Evolutionary conservation across 129 eudicot species (phyloP).

Genomic region (Ambrosia artemisiifolia): DNA sequence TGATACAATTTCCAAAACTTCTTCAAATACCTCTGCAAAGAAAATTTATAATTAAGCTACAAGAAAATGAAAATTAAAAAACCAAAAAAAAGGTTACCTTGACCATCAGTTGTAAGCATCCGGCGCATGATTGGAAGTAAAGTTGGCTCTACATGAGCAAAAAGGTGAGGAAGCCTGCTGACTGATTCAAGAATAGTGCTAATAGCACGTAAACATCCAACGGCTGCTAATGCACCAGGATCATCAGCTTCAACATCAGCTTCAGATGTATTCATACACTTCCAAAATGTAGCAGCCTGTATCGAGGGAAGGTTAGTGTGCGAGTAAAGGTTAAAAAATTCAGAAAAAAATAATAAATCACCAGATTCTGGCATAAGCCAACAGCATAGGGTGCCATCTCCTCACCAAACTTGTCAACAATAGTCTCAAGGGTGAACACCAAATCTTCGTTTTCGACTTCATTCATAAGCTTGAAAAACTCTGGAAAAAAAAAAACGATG

Average conservation of each 20-base stretch:
- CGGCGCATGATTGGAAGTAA: conserved; percentile 86
- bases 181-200: conserved; percentile 93
- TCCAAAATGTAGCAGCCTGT: conserved; percentile 96
- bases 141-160: conserved; percentile 75
- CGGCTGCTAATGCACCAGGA: conserved; percentile 96
- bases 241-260: conserved; percentile 93
- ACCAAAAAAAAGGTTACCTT: conserved; percentile 47
- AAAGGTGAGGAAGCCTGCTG: conserved; percentile 80
- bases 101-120: conserved; percentile 95
- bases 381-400: conserved; percentile 99
- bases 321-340: neutral
- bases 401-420: conserved; percentile 96
- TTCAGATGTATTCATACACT: conserved; percentile 79
- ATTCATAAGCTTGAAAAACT: conserved; percentile 89
- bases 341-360: neutral
- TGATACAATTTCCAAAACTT: conserved; percentile 85
- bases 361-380: conserved; percentile 95
- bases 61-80: neutral
- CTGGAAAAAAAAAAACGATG: conserved; percentile 31
- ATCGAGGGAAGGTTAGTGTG: neutral
- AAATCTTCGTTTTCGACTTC: conserved; percentile 98
- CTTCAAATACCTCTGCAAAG: conserved; percentile 90
- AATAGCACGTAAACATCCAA: conserved; percentile 92
- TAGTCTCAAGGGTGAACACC: conserved; percentile 94
- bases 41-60: neutral